Conservation (phyloP, 2,329 filamentous ascomycete species). For the Curvularia sp. region DNA sequence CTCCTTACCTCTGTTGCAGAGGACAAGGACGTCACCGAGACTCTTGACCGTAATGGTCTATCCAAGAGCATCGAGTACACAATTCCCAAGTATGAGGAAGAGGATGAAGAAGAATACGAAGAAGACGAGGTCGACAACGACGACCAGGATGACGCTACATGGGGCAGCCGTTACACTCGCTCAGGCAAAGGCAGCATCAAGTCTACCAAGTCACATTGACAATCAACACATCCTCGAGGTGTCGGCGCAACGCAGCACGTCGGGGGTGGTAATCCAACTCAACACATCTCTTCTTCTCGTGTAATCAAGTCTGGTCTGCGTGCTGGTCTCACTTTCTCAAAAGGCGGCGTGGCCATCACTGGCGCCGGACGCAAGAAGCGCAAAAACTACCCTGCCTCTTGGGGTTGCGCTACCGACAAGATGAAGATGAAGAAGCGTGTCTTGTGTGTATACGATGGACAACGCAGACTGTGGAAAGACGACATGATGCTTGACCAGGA, state of each 20-base stretch:
- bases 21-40: constrained; percentile 51
- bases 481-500: constrained; percentile 98
- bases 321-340: constrained; percentile 77
- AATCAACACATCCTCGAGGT: constrained; percentile 60
- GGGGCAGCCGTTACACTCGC: constrained; percentile 57
- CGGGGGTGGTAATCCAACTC: constrained; percentile 48
- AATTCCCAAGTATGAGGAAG: constrained; percentile 61
- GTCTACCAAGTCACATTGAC: constrained; percentile 61
- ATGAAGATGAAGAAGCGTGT: constrained; percentile 99
- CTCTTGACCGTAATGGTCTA: constrained; percentile 50
- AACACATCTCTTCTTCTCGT: constrained; percentile 29
- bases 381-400: constrained; percentile 90
- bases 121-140: constrained; percentile 62
- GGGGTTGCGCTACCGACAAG: constrained; percentile 89
- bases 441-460: constrained; percentile 89
- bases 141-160: constrained; percentile 60
- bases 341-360: constrained; percentile 70
- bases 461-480: constrained; percentile 89
- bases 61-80: constrained; percentile 56
- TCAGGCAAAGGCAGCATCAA: constrained; percentile 59
- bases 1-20: constrained; percentile 52
- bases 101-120: constrained; percentile 55
- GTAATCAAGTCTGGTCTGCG: constrained; percentile 36
- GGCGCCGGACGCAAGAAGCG: constrained; percentile 79
- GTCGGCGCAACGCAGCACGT: constrained; percentile 49